Evolutionary conservation across 768 basidiomycete genomes (phyloP).

Genomic region (Auricularia sp.): DNA sequence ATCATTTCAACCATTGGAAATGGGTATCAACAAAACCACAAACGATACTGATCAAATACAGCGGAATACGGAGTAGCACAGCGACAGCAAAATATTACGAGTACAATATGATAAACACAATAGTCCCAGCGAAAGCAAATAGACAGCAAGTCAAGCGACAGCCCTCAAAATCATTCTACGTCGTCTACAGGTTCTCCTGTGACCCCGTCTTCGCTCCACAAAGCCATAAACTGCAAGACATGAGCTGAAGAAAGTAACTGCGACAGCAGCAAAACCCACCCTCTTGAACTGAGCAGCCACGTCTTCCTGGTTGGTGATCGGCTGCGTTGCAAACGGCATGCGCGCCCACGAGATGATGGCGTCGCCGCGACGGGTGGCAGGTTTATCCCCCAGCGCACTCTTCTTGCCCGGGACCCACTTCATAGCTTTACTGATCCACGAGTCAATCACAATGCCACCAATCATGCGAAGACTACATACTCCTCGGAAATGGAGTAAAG

Average conservation of each 20-base stretch:
- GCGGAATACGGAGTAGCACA: no score
- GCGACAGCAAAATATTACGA: no score
- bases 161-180: neutral
- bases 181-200: constrained; percentile 19
- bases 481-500: constrained; percentile 86
- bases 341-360: constrained; percentile 62
- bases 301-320: constrained; percentile 55
- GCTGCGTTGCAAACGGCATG: constrained; percentile 51
- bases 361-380: constrained; percentile 53
- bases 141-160: no score
- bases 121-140: no score
- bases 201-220: constrained; percentile 77
- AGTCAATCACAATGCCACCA: neutral
- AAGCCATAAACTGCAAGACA: constrained; percentile 48
- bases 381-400: constrained; percentile 76
- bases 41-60: no score
- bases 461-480: constrained; percentile 36
- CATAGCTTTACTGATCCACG: constrained; percentile 62
- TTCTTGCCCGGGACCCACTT: constrained; percentile 88
- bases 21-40: no score
- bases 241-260: no score
- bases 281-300: constrained; percentile 46
- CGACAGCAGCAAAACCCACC: constrained; percentile 32
- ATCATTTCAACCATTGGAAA: no score
- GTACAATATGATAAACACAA: no score